Base-by-base conservation (phyloP, 2,329 filamentous ascomycete species). In the Colletotrichum orbiculare region DNA sequence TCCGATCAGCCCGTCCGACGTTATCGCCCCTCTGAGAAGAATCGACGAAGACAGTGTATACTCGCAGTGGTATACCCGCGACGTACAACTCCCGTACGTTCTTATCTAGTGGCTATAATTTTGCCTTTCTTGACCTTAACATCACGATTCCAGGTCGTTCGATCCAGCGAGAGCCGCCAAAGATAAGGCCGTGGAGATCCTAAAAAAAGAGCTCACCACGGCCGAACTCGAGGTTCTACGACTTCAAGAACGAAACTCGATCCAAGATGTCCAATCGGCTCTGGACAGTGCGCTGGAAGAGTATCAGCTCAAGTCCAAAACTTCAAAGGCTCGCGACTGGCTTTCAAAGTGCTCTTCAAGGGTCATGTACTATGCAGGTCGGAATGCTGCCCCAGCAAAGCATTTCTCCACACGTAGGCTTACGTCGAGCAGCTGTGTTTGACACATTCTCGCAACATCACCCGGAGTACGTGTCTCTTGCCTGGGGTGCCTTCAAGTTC, bases 291-390 rank as follows among this genome's bases (percentile, higher is more conserved):
- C 55, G 0, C 38, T 42, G 6, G 12, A 37, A 12, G 46, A 37
- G 13, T 59, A 59, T 10, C 46, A 45, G 33, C 12, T 25, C 6
- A 50, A 34, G 17, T 13, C 46, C 4, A 59, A 59, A 33, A 25
- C 13, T 13, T 52, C 46, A 10, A 59, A 49, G 12, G 25, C 52
- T 3, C 17, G 47, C 17, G 11, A 35, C 12, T 41, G 8, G 4
- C n/a, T 59, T 6, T 25, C 38, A 2, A 59, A n/a, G 17, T 59
- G 55, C 46, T 59, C 55, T 2, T 59, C 55, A 6, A 37, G 55
- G 3, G 33, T 59, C 11, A 49, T 59, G 46, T 59, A 52, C 25
- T 59, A 59, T 25, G 55, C 46, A 59, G 48, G 55, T 59, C 10
- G 8, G 13, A 10, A 2, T 25, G 25, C 25, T 25, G 25, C 25